These are phyloP conservation scores for Zygoascus flipseniorum DNA, from an alignment of 805 yeast genomes.

Conservation along the genomic window DNA sequence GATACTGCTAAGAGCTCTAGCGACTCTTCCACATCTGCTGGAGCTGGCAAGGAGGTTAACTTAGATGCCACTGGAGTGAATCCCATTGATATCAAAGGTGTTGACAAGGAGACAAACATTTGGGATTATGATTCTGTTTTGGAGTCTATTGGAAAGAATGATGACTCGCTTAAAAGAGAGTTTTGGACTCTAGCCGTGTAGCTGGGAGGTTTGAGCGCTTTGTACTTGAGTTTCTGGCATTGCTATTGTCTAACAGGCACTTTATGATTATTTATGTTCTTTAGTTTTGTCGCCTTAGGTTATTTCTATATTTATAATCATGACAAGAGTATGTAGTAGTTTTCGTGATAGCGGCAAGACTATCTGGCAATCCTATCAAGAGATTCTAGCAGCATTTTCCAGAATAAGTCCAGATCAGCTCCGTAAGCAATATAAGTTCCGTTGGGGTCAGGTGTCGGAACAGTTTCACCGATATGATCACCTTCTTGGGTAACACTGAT, in stretches of 20 bases:
- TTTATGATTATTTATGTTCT: background rate
- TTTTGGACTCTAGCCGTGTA: conserved; percentile 20
- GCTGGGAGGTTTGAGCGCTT: background rate
- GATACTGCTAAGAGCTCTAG: background rate
- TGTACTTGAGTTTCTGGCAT: background rate
- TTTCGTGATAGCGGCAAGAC: background rate
- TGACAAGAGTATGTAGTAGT: background rate
- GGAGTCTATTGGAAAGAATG: conserved; percentile 17
- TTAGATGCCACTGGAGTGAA: conserved; percentile 7
- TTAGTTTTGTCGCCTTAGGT: conserved; percentile 1
- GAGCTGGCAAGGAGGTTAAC: conserved; percentile 7
- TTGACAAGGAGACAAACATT: conserved; percentile 2
- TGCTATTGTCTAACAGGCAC: background rate
- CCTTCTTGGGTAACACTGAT: conserved; percentile 18
- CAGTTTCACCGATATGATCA: conserved; percentile 24
- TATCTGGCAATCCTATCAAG: conserved; percentile 31
- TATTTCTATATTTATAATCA: background rate
- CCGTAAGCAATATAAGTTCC: conserved; percentile 36
- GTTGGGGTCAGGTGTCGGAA: conserved; percentile 7
- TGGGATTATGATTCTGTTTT: conserved; percentile 22
- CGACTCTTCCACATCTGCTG: conserved; percentile 2
- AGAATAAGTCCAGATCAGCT: conserved; percentile 36
- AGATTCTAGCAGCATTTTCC: conserved; percentile 37
- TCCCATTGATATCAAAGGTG: conserved; percentile 4
- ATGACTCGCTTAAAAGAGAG: conserved; percentile 15